These are phyloP conservation scores for Stipa capillata DNA, from an alignment of 176 grass and related monocot genomes.

Conservation along the genomic window DNA sequence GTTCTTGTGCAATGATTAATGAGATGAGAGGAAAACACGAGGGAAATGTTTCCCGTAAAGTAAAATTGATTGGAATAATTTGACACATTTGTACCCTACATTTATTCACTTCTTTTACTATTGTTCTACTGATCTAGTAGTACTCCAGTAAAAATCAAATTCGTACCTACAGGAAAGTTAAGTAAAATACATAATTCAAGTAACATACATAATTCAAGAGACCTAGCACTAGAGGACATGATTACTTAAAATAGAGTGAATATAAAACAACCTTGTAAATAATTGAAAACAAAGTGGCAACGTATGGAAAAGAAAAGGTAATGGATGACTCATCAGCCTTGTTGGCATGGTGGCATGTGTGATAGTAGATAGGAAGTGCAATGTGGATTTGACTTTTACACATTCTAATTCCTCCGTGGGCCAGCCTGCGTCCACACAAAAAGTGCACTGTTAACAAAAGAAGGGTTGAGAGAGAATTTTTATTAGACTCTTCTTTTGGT, in stretches of 20 bases:
- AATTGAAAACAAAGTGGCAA: neutral
- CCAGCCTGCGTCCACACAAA: neutral
- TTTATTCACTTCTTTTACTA: too few species aligned
- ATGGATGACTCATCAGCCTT: neutral
- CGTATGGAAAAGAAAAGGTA: neutral
- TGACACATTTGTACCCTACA: too few species aligned
- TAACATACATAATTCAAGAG: too few species aligned
- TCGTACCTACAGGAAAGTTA: too few species aligned
- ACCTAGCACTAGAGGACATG: too few species aligned
- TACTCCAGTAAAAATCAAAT: too few species aligned
- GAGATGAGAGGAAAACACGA: neutral
- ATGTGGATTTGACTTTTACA: conserved; percentile 5
- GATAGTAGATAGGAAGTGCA: too few species aligned
- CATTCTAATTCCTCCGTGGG: neutral
- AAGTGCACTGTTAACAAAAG: conserved; percentile 8
- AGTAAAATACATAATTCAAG: too few species aligned
- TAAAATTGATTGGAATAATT: too few species aligned
- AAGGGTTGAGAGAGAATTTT: neutral
- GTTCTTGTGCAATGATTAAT: neutral
- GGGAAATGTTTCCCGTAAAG: neutral
- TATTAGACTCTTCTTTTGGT: neutral
- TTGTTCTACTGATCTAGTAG: too few species aligned
- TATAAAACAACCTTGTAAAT: neutral
- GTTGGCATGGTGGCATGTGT: neutral
- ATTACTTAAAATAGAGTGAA: too few species aligned